phyloP scores from a whole-genome alignment of 78 protist genomes.

The Cavenderia fasciculata region DNA sequence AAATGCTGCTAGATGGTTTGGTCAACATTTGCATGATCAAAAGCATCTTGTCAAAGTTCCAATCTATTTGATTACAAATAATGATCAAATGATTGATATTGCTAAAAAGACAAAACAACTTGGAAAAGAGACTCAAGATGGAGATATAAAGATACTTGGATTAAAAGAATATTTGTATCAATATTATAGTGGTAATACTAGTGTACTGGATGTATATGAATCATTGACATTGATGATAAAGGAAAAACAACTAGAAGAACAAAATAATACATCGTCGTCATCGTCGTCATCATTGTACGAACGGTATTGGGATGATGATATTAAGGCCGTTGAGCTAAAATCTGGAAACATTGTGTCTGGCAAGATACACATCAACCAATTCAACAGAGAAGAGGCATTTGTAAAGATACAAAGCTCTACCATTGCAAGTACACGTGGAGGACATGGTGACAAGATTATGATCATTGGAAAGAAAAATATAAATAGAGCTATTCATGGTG shows the following conservation, averaged over 20 bases:
- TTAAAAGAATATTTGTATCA: not conserved
- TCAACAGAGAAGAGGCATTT: slow-evolving; percentile 46
- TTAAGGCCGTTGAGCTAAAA: slow-evolving; percentile 22
- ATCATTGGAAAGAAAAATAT: slow-evolving; percentile 31
- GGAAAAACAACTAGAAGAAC: not conserved
- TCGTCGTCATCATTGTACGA: slow-evolving; percentile 1
- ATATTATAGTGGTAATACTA: not conserved
- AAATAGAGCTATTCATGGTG: slow-evolving; percentile 63
- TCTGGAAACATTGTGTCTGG: slow-evolving; percentile 47
- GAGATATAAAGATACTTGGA: too few species aligned
- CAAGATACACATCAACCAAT: slow-evolving; percentile 25
- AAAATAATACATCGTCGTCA: not conserved
- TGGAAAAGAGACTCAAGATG: too few species aligned
- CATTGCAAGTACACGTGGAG: not conserved
- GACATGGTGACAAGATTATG: slow-evolving; percentile 17
- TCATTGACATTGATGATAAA: not conserved
- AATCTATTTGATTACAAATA: too few species aligned
- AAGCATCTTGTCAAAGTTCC: too few species aligned
- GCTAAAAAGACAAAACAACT: too few species aligned
- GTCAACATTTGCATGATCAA: not conserved
- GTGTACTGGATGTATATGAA: not conserved
- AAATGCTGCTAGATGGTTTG: slow-evolving; percentile 19
- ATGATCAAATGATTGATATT: too few species aligned
- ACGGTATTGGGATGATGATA: slow-evolving; percentile 60
- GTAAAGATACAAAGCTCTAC: slow-evolving; percentile 4